Conservation (phyloP, 2,329 filamentous ascomycete genomes). For the Beauveria medogensis region DNA sequence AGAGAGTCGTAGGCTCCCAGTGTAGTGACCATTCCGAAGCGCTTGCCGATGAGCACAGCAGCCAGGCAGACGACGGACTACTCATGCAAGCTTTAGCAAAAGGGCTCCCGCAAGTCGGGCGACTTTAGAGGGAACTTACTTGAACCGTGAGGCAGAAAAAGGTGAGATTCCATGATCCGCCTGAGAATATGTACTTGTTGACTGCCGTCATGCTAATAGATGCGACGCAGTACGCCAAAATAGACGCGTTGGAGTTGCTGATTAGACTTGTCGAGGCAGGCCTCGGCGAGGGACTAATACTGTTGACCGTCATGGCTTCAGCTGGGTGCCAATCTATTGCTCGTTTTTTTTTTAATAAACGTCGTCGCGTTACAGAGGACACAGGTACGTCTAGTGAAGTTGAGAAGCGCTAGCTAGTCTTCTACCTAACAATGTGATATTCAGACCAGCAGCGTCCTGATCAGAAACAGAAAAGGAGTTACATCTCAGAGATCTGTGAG, state of each 20-base stretch:
- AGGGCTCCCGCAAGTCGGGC: neutral
- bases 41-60: conserved; percentile 77
- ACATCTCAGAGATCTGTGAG: too few relatives aligned
- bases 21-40: conserved; percentile 72
- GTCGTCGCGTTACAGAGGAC: too few relatives aligned
- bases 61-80: conserved; percentile 84
- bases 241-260: conserved; percentile 72
- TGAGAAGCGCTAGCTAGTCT: too few relatives aligned
- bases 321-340: neutral
- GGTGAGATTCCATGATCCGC: conserved; percentile 86
- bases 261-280: neutral
- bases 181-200: conserved; percentile 97
- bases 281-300: neutral
- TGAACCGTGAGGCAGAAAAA: conserved; percentile 91
- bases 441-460: too few relatives aligned
- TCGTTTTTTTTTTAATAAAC: neutral
- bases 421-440: too few relatives aligned
- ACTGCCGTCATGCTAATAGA: conserved; percentile 99
- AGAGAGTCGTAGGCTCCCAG: conserved; percentile 74
- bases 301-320: conserved; percentile 1
- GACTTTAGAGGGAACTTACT: conserved; percentile 45
- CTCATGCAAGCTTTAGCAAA: conserved; percentile 13
- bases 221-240: conserved; percentile 83
- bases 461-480: too few relatives aligned
- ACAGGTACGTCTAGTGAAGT: too few relatives aligned